Base-by-base conservation (phyloP, 2,329 filamentous ascomycete genomes). In the Penicillium oxalicum region DNA sequence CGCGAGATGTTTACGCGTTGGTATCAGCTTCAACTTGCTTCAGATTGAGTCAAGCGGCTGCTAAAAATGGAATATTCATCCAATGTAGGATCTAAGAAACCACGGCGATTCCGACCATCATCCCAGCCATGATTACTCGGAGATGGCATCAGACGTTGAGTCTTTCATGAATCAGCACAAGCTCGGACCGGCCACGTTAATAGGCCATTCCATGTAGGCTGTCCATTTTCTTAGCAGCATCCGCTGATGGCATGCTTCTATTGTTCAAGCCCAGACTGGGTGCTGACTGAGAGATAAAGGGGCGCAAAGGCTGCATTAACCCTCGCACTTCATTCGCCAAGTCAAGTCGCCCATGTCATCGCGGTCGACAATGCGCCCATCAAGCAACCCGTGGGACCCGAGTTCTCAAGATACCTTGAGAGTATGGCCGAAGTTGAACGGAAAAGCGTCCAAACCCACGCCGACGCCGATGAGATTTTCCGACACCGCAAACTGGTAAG, bases 71-170 rank as follows among this genome's bases (percentile, higher is more conserved):
- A 38, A 45, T 7, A 45, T 4, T 28, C 27, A 25, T 37, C 24
- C 11, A 4, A 32, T 4, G 29, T 51, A 88, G 85, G 91, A 96
- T 68, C 79, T 95, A 27, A 82, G 91, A 61, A 96, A 96, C 66
- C 91, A 96, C 72, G 91, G 91, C 61, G 87, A 94, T 44, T 93
- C 88, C 1, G 87, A 87, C 0, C 90, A 95, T 67, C 57, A 61
- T 27, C 52, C 47, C 0, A 51, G 48, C 18, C 58, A 61, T 25
- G 47, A 55, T 33, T 61, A 61, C 32, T 49, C 48, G 46, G 57
- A 60, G 34, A 52, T 61, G 47, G 57, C 58, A n/a, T 48, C 55
- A 24, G 58, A 61, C 29, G 56, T 61, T 37, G 52, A 57, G 32
- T 43, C 36, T 3, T 61, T 61, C 24, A 57, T 61, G 24, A 38